A percentile compares a stretch with the other conserved stretches of the same genome.
These are phyloP conservation scores for Phytophthora pisi DNA, from an alignment of 352 stramenopile species.

Conservation along the genomic window DNA sequence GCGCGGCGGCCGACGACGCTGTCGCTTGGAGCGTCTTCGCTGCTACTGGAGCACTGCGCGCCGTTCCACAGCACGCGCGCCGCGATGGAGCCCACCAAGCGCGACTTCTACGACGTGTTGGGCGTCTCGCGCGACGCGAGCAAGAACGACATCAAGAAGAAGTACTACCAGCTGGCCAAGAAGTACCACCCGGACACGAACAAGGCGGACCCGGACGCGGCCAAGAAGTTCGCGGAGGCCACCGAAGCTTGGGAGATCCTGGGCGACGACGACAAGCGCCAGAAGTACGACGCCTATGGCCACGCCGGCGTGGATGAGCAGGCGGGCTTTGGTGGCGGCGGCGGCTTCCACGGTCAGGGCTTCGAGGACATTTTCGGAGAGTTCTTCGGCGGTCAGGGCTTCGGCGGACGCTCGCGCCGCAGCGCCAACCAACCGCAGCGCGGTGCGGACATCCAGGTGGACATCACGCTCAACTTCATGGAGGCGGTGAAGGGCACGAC, in stretches of 20 bases:
- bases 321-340: slow-evolving; percentile 60
- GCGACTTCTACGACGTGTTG: slow-evolving; percentile 97
- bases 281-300: slow-evolving; percentile 95
- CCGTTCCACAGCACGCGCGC: slow-evolving; percentile 73
- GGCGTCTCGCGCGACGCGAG: slow-evolving; percentile 87
- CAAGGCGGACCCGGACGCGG: slow-evolving; percentile 90
- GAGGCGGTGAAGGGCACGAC: slow-evolving; percentile 94
- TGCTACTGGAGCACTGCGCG: slow-evolving; percentile 25
- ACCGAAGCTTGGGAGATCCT: slow-evolving; percentile 95
- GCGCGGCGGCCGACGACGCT: slow-evolving; percentile 3
- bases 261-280: slow-evolving; percentile 92
- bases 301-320: slow-evolving; percentile 95
- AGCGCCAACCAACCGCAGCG: slow-evolving; percentile 79
- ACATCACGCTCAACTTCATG: slow-evolving; percentile 94
- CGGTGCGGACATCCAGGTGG: slow-evolving; percentile 94
- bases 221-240: slow-evolving; percentile 94
- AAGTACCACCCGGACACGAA: slow-evolving; percentile 99
- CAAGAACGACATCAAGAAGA: slow-evolving; percentile 98
- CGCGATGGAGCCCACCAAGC: slow-evolving; percentile 66
- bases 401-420: slow-evolving; percentile 73
- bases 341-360: slow-evolving; percentile 68
- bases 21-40: slow-evolving; percentile 7
- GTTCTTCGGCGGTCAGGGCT: slow-evolving; percentile 81
- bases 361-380: slow-evolving; percentile 93
- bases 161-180: slow-evolving; percentile 97